Base-by-base conservation (phyloP, 257 asterid genomes). In the Cruciata laevipes region DNA sequence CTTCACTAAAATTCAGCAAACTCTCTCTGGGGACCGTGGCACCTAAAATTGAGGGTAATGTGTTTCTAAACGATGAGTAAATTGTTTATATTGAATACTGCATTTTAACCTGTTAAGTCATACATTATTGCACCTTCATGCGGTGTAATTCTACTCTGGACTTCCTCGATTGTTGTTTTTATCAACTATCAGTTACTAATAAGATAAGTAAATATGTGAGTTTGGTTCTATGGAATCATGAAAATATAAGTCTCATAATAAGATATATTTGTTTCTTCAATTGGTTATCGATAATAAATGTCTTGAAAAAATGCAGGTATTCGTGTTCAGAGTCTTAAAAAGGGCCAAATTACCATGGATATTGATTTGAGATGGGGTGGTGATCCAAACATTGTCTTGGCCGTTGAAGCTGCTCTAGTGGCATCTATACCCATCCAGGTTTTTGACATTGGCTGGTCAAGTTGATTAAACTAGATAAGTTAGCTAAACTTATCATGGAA, bases 401-500 rank as follows among this genome's bases (percentile, higher is more conserved):
- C 88, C 69, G 97, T 85, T 69, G 96, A 90, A 85, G 99, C 98
- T 71, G 97, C 98, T 47, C 73, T 78, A 37, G 99, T 94, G 82
- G 99, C 99, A 77, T 88, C 95, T 42, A 88, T 94, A 70, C 99
- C 99, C 42, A 90, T 94, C 79, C 99, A 94, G 94, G 99, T 93
- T 67, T 60, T 57, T 81, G 60, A 70, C 70, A 30, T 52, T 65
- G 25, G 18, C 23, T 49, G 27, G 27, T 17, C 25, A 31, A 3
- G 4, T 10, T 6, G 20, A 35, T 44, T 9, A 35, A 16, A 18
- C 23, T 11, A 6, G n/a, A 4, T 10, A 56, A 40, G 55, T 9
- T 40, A 35, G 35, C 23, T 63, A 31, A 8, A 57, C 11, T 56
- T 37, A 10, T 49, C 44, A 2, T 14, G 9, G 35, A 37, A 53